These are phyloP conservation scores for Plasmodium gallinaceum DNA, from an alignment of 169 alveolate species.

Conservation along the genomic window DNA sequence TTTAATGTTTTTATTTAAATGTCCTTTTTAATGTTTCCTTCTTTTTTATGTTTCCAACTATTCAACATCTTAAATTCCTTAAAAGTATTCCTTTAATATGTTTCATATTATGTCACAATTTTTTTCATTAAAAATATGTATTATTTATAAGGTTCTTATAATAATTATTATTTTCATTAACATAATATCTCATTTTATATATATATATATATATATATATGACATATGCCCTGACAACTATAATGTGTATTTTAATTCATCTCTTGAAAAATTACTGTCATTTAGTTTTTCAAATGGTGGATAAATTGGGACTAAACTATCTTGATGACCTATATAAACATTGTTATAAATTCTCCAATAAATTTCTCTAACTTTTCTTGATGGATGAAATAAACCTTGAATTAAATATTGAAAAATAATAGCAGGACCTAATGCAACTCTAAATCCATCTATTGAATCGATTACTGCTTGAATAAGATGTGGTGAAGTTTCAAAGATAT, in stretches of 20 bases:
- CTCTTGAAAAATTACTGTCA: conserved; percentile 46
- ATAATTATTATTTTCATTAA: too few species aligned
- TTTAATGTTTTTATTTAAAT: too few species aligned
- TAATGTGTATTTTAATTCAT: conserved; percentile 41
- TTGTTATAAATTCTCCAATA: conserved; percentile 99
- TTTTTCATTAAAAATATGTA: too few species aligned
- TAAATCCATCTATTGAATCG: conserved; percentile 99
- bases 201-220: too few species aligned
- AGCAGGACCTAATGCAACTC: conserved; percentile 99
- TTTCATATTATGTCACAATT: too few species aligned
- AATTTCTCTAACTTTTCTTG: conserved; percentile 97
- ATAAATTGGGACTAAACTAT: conserved; percentile 95
- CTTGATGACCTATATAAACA: conserved; percentile 98
- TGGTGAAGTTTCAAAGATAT: conserved; percentile 99
- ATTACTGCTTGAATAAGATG: conserved; percentile 96
- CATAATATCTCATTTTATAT: too few species aligned
- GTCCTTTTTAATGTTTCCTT: too few species aligned
- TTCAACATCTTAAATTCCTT: too few species aligned
- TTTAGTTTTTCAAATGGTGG: conserved; percentile 88
- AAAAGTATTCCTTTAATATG: too few species aligned
- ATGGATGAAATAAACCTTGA: conserved; percentile 99
- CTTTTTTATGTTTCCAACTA: too few species aligned
- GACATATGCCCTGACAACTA: neutral
- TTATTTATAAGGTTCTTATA: too few species aligned
- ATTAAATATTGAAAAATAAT: conserved; percentile 94